Base-by-base conservation (phyloP, 2,329 filamentous ascomycete genomes). In the Fusarium sp. region DNA sequence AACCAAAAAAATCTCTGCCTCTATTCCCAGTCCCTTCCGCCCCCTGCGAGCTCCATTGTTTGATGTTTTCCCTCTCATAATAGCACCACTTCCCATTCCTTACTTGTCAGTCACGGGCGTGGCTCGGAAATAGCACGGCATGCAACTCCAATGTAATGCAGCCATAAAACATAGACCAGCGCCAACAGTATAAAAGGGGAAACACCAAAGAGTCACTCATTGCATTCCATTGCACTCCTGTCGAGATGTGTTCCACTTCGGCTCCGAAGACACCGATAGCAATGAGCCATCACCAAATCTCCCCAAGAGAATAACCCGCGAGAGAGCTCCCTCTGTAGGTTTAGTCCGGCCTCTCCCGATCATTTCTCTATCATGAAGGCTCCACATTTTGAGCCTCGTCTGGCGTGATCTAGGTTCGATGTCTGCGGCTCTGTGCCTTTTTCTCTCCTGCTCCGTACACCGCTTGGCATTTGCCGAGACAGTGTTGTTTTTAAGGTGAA, bases 51-150 rank as follows among this genome's bases (percentile, higher is more conserved):
- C 37, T 64, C 52, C 52, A 64, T 64, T 64, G 46, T 59, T 64
- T 65, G 61, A 64, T 64, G 60, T 64, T 59, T 59, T 64, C 45
- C 20, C 20, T 59, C 39, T 47, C 17, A 65, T 44, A 48, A 64
- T 40, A 53, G 59, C 45, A 26, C 60, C 59, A 59, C 46, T 37
- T 56, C 28, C 28, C 28, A 30, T 30, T 30, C 9, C 28, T 6
- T 54, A 39, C 52, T 32, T 39, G 43, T 41, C 26, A 61, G 22
- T 61, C 26, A 46, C 69, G 68, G 70, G 57, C 56, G 71, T 71
- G 65, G 26, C 55, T 73, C 71, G 71, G 71, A 41, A 50, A 52
- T 72, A 58, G 52, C 52, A 61, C 64, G 71, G 71, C 62, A 72
- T 64, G 47, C 41, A 53, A n/a, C 58, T 7, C 24, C 43, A 55